phyloP scores from a whole-genome alignment of 352 stramenopile genomes.

The Phytophthora idaei region DNA sequence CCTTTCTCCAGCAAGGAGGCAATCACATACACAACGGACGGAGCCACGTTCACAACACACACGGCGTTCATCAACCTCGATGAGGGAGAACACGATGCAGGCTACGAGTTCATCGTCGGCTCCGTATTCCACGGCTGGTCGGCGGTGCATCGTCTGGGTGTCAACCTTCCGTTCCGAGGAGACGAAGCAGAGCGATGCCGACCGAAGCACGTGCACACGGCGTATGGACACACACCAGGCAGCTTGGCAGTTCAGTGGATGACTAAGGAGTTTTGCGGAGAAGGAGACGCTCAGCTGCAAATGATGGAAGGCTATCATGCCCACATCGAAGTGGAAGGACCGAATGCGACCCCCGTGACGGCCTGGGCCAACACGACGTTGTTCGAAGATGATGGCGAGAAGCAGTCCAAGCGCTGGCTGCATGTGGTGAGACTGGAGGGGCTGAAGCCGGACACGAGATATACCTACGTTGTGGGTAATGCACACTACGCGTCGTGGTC shows the following conservation, averaged over 20 bases:
- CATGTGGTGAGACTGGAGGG: constrained; percentile 72
- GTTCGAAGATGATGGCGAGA: constrained; percentile 70
- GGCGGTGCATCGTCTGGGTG: constrained; percentile 60
- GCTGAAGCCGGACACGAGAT: constrained; percentile 66
- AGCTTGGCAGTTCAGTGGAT: constrained; percentile 84
- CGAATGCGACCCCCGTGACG: constrained; percentile 40
- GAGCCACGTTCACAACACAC: constrained; percentile 68
- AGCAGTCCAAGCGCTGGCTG: constrained; percentile 63
- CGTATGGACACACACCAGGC: constrained; percentile 59
- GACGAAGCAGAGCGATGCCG: constrained; percentile 58
- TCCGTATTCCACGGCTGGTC: constrained; percentile 85
- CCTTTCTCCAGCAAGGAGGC: constrained; percentile 51
- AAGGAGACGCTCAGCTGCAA: constrained; percentile 54
- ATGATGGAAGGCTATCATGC: constrained; percentile 64
- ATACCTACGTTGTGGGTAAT: constrained; percentile 88
- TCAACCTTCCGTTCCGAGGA: constrained; percentile 50
- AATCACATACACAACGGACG: constrained; percentile 58
- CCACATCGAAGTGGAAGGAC: constrained; percentile 43
- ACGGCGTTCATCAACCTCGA: constrained; percentile 63
- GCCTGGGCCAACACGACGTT: constrained; percentile 60
- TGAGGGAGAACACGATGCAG: constrained; percentile 9
- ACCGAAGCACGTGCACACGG: constrained; percentile 84
- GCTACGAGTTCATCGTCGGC: constrained; percentile 78
- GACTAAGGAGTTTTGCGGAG: constrained; percentile 62
- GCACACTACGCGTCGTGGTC: constrained; percentile 72